These are phyloP conservation scores for Xylaria intraflava DNA, from an alignment of 495 filamentous ascomycete genomes.

Conservation along the genomic window DNA sequence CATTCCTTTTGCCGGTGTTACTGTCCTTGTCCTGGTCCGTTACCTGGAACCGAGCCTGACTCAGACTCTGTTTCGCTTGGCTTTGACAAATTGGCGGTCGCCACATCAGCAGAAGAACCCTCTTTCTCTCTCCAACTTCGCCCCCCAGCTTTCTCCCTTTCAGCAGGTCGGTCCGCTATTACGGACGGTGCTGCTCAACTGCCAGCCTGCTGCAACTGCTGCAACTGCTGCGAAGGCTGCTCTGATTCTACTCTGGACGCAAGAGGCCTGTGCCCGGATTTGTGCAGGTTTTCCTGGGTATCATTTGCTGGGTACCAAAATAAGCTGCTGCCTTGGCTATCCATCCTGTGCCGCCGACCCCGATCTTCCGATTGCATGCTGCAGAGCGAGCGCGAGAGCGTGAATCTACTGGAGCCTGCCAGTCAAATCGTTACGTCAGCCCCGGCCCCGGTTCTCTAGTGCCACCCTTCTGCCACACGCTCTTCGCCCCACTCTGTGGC, in stretches of 20 bases:
- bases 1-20: background rate
- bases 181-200: slow-evolving; percentile 4
- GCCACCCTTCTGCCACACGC: slow-evolving; percentile 19
- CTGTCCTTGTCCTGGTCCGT: slow-evolving; percentile 10
- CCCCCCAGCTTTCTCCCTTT: slow-evolving; percentile 4
- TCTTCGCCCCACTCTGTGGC: slow-evolving; percentile 8
- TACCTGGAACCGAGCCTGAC: slow-evolving; percentile 19
- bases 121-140: slow-evolving; percentile 15
- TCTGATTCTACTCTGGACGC: slow-evolving; percentile 1
- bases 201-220: slow-evolving; percentile 1
- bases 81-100: slow-evolving; percentile 29
- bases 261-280: background rate
- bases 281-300: too few relatives aligned
- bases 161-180: slow-evolving; percentile 3
- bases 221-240: background rate
- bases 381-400: slow-evolving; percentile 1
- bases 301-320: background rate
- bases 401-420: slow-evolving; percentile 5
- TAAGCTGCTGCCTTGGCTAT: slow-evolving; percentile 14
- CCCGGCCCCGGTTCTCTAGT: slow-evolving; percentile 22
- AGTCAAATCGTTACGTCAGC: slow-evolving; percentile 33
- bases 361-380: slow-evolving; percentile 27
- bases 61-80: slow-evolving; percentile 24
- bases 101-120: slow-evolving; percentile 28
- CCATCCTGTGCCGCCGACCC: background rate